Conservation (phyloP, 768 basidiomycete genomes). For the Panus rudis region DNA sequence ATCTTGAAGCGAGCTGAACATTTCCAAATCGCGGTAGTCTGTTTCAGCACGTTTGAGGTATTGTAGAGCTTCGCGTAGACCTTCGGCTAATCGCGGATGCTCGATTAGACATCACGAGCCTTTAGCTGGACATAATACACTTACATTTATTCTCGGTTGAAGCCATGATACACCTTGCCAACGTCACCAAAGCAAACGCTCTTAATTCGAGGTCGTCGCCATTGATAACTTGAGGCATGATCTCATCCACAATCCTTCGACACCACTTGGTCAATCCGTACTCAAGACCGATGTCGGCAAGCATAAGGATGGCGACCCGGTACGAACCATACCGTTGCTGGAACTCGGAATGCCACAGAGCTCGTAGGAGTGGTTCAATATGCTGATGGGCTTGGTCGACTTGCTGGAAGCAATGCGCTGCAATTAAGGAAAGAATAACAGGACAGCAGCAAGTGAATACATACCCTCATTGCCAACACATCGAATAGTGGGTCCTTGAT, state of each 20-base stretch:
- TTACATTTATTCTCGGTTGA: constrained; percentile 42
- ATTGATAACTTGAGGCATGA: constrained; percentile 73
- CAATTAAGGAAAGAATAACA: constrained; percentile 1
- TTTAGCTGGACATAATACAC: constrained; percentile 9
- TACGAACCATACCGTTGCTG: constrained; percentile 62
- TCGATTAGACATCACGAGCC: neutral
- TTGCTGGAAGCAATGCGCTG: constrained; percentile 35
- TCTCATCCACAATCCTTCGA: constrained; percentile 60
- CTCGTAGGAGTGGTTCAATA: constrained; percentile 60
- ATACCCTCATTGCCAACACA: constrained; percentile 33
- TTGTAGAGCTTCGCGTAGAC: constrained; percentile 40
- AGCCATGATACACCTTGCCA: constrained; percentile 70
- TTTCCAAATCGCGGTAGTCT: constrained; percentile 57
- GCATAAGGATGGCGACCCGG: constrained; percentile 58
- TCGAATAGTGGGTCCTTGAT: constrained; percentile 38
- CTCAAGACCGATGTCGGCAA: constrained; percentile 75
- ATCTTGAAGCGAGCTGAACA: constrained; percentile 53
- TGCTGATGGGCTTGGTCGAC: constrained; percentile 54
- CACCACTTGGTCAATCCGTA: constrained; percentile 68
- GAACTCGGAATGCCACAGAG: constrained; percentile 78
- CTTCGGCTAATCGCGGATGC: constrained; percentile 19
- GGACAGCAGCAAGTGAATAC: constrained; percentile 3
- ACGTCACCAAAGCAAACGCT: constrained; percentile 64
- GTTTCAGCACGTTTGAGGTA: constrained; percentile 57
- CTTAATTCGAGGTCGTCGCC: constrained; percentile 73